A percentile compares a stretch with the other conserved stretches of the same genome.
These are phyloP conservation scores for bread wheat (Triticum aestivum) DNA, from an alignment of 176 grass and related monocot genomes.

Conservation along the genomic window IWGSC_CS_RefSeq_v2.1 NC_057797.1:166074066-166074565, in stretches of 20 bases:
- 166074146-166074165: not conserved
- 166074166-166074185: constrained; percentile 12
- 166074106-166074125: too few species aligned
- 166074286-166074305: constrained; percentile 37
- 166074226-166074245: not conserved
- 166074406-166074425: too few species aligned
- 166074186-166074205: not conserved
- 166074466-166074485: too few species aligned
- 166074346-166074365: not conserved
- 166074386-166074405: too few species aligned
- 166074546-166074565: too few species aligned
- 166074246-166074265: not conserved
- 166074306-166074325: constrained; percentile 2
- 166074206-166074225: not conserved
- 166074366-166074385: not conserved
- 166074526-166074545: too few species aligned
- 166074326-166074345: constrained; percentile 14
- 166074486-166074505: too few species aligned
- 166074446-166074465: too few species aligned
- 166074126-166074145: not conserved
- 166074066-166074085: too few species aligned
- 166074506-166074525: too few species aligned
- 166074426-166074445: too few species aligned
- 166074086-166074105: too few species aligned
- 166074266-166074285: not conserved